Evolutionary conservation across 768 basidiomycete species (phyloP).

Genomic region (Russula lepida): DNA sequence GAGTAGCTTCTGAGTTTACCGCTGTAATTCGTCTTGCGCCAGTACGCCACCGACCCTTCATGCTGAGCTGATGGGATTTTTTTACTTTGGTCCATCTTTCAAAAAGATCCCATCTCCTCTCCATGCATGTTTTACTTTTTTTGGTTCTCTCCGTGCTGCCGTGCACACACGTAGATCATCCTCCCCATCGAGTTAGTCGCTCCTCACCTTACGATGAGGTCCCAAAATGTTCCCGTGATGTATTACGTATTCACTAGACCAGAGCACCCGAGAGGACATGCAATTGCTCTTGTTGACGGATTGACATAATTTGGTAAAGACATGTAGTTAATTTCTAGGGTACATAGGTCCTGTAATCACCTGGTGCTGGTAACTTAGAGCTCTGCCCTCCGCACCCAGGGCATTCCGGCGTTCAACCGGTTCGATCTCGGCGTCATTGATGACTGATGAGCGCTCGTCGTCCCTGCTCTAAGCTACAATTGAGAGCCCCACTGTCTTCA

Average conservation of each 20-base stretch:
- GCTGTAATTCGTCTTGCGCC: not conserved
- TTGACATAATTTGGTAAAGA: not conserved
- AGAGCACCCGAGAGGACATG: not conserved
- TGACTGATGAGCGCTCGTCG: too few relatives aligned
- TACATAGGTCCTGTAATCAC: not conserved
- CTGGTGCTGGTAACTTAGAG: not conserved
- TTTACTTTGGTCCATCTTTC: not conserved
- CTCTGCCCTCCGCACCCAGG: not conserved
- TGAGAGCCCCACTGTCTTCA: not conserved
- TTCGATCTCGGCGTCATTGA: too few relatives aligned
- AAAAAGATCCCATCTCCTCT: not conserved
- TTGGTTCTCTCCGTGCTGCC: not conserved
- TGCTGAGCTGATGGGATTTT: not conserved
- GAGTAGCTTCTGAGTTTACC: slow-evolving; percentile 4
- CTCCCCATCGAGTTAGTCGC: not conserved
- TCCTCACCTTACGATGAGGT: not conserved
- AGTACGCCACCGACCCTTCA: not conserved
- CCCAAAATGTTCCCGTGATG: slow-evolving; percentile 1
- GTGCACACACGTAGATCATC: slow-evolving; percentile 1
- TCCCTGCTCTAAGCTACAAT: not conserved
- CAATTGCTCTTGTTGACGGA: not conserved
- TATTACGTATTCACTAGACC: not conserved
- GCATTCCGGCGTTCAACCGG: not conserved
- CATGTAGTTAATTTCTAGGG: slow-evolving; percentile 3
- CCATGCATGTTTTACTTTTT: not conserved